Evolutionary conservation across 2,329 filamentous ascomycete genomes (phyloP).

Genomic region (Myriosclerotinia scirpicola): DNA sequence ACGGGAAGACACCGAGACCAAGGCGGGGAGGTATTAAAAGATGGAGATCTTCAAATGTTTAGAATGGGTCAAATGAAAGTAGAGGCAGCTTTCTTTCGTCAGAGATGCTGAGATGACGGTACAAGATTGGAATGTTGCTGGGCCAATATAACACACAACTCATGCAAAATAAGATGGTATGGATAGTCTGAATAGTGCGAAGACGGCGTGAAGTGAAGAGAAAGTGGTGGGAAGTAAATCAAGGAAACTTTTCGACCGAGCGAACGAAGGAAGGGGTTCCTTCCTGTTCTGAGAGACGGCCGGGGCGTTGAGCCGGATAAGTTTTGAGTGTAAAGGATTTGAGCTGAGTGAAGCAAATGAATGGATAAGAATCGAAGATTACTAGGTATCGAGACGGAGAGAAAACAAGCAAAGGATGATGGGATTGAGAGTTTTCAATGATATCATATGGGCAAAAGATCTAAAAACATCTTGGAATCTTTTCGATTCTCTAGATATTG

Average conservation of each 20-base stretch:
- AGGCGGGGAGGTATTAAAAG: not conserved
- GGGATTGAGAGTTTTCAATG: too few species aligned
- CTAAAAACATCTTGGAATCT: too few species aligned
- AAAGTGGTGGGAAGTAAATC: slow-evolving; percentile 1
- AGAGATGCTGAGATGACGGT: slow-evolving; percentile 9
- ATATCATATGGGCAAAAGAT: too few species aligned
- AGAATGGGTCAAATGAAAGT: slow-evolving; percentile 7
- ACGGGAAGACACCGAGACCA: not conserved
- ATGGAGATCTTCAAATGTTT: not conserved
- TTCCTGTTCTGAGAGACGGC: slow-evolving; percentile 9
- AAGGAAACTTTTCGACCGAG: slow-evolving; percentile 13
- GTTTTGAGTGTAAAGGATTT: slow-evolving; percentile 10
- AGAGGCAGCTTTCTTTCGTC: not conserved
- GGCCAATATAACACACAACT: slow-evolving; percentile 2
- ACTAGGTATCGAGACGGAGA: too few species aligned
- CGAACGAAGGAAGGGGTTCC: slow-evolving; percentile 17
- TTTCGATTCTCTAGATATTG: too few species aligned
- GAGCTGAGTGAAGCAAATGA: slow-evolving; percentile 7
- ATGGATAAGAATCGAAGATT: slow-evolving; percentile 9
- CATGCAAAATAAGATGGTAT: not conserved
- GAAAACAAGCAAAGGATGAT: too few species aligned
- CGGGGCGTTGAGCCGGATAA: slow-evolving; percentile 12
- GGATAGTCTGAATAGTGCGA: not conserved
- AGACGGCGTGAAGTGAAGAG: slow-evolving; percentile 8
- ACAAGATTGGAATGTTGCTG: slow-evolving; percentile 13